Conservation (phyloP, 1,284 basidiomycete species). For the Cryptococcus sp. region DNA sequence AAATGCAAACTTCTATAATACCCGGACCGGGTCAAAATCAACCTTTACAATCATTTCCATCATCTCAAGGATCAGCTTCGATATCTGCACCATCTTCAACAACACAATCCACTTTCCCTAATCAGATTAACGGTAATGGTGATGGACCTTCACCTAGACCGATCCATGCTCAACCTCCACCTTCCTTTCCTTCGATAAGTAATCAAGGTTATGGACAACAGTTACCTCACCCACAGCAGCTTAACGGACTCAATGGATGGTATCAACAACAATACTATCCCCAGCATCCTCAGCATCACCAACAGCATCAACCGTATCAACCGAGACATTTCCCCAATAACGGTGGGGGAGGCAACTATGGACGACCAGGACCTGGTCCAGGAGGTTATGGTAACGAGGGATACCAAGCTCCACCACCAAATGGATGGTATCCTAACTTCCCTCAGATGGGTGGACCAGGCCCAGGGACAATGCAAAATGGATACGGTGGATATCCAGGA, state of each 20-base stretch:
- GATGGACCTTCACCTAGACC: too few species aligned
- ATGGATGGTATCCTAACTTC: constrained; percentile 13
- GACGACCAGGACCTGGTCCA: neutral
- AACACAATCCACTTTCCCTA: too few species aligned
- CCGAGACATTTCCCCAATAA: neutral
- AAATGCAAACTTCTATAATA: too few species aligned
- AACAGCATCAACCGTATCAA: neutral
- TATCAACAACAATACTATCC: neutral
- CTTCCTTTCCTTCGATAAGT: neutral
- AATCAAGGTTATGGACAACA: neutral
- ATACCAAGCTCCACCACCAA: neutral
- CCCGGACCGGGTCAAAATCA: too few species aligned
- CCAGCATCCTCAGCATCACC: neutral
- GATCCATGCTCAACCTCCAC: neutral
- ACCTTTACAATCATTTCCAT: too few species aligned
- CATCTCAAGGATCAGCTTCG: too few species aligned
- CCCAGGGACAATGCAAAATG: constrained; percentile 43
- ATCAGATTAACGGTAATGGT: too few species aligned
- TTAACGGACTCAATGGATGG: neutral
- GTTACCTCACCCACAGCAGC: neutral
- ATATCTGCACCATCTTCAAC: too few species aligned
- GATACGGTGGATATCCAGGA: constrained; percentile 14
- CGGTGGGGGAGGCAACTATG: neutral
- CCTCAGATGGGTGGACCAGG: constrained; percentile 35
- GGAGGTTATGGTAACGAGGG: neutral